These are phyloP conservation scores for Solanum verrucosum DNA, from an alignment of 257 asterid genomes.

Conservation along the genomic window DNA sequence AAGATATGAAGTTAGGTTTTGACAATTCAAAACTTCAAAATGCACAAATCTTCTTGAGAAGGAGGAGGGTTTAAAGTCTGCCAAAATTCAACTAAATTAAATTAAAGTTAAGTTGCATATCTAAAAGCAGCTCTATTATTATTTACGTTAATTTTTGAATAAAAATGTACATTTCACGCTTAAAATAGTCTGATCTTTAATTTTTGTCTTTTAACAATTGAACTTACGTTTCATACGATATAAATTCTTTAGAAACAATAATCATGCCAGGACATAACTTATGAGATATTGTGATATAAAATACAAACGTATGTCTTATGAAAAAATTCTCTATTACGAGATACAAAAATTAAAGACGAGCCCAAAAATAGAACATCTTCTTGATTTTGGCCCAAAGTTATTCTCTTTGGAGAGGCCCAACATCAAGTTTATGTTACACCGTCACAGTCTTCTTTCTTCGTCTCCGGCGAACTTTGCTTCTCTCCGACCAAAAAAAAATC, in stretches of 20 bases:
- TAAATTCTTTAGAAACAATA: background rate
- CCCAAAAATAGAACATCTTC: background rate
- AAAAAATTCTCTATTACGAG: background rate
- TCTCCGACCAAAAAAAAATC: background rate
- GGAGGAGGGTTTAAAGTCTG: background rate
- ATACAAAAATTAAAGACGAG: background rate
- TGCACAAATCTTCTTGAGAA: background rate
- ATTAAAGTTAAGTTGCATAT: background rate
- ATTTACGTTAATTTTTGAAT: too few species aligned
- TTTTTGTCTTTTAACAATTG: background rate
- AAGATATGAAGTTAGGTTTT: fast-evolving
- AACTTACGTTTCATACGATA: too few species aligned
- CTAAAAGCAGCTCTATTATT: background rate
- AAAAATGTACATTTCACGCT: too few species aligned
- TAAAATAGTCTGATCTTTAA: too few species aligned
- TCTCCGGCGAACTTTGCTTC: background rate
- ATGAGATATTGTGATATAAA: too few species aligned
- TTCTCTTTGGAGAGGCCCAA: background rate
- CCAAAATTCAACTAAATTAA: background rate
- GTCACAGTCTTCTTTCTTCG: background rate
- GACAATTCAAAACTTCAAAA: background rate
- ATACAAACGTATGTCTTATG: too few species aligned
- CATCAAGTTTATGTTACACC: background rate
- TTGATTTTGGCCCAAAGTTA: background rate
- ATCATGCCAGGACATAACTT: too few species aligned